Percentiles rank a stretch among this genome's conserved stretches.
phyloP scores from a whole-genome alignment of 78 protist genomes.

The Creolimax fragrantissima region DNA sequence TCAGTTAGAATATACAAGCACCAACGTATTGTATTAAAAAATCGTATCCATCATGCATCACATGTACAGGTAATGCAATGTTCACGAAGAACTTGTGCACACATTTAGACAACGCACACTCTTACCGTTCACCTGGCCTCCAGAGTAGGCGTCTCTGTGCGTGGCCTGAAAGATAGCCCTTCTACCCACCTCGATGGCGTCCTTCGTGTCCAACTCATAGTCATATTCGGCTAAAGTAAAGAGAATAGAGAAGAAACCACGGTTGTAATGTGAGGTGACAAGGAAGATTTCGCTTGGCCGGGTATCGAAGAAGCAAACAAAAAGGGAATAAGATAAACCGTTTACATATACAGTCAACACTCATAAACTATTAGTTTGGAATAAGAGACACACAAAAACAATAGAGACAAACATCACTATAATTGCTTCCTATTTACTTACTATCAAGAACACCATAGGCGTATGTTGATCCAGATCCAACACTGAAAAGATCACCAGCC shows the following conservation, averaged over 20 bases:
- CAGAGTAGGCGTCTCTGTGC: slow-evolving; percentile 93
- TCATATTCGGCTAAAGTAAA: slow-evolving; percentile 8
- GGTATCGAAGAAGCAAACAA: neutral
- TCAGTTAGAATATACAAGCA: too few relatives aligned
- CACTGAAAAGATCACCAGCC: slow-evolving; percentile 79
- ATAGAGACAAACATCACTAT: too few relatives aligned
- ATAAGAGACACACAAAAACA: neutral
- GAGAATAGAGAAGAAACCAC: neutral
- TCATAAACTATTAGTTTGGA: neutral
- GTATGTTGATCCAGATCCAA: slow-evolving; percentile 97
- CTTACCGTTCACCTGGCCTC: slow-evolving; percentile 81
- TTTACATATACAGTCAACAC: neutral
- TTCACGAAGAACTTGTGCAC: too few relatives aligned
- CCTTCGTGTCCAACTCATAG: slow-evolving; percentile 54
- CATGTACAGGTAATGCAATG: too few relatives aligned
- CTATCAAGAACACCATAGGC: slow-evolving; percentile 99
- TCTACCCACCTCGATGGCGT: slow-evolving; percentile 92
- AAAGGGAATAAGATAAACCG: neutral
- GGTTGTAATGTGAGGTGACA: neutral
- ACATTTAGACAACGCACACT: neutral
- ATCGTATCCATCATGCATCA: too few relatives aligned
- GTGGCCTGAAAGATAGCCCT: slow-evolving; percentile 96
- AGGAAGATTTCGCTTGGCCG: neutral
- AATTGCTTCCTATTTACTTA: slow-evolving; percentile 57
- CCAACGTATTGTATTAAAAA: too few relatives aligned